Conservation (phyloP, 306 rosid genomes). For the Prunus salicina region DNA sequence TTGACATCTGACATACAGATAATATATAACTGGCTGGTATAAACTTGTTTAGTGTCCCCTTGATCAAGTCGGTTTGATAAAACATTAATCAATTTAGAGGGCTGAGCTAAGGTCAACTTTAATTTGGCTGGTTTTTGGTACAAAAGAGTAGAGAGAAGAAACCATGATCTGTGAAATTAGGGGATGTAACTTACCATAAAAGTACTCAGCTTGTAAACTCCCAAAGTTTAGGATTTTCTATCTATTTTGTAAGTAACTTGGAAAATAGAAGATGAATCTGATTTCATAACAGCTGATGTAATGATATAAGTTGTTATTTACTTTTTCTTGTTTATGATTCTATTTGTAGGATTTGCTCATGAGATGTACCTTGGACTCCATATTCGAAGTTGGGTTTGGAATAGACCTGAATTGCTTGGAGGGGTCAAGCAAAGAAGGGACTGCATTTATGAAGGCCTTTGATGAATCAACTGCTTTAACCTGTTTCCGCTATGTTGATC, state of each 20-base stretch:
- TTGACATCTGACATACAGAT: too few species aligned
- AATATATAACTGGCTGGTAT: too few species aligned
- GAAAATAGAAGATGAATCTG: too few species aligned
- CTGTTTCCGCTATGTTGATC: constrained; percentile 65
- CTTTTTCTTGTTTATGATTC: not conserved
- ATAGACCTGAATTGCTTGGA: constrained; percentile 72
- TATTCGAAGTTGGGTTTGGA: constrained; percentile 89
- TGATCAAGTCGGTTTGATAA: not conserved
- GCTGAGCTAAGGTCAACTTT: not conserved
- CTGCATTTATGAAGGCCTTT: constrained; percentile 65
- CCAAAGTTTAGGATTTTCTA: too few species aligned
- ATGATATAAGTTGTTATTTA: not conserved
- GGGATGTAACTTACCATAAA: too few species aligned
- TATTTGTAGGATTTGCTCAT: constrained; percentile 54
- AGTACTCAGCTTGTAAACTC: too few species aligned
- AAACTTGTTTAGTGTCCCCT: not conserved
- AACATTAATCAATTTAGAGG: not conserved
- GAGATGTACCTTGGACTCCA: constrained; percentile 72
- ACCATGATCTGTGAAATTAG: too few species aligned
- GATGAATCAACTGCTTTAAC: constrained; percentile 66
- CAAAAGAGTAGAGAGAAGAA: not conserved
- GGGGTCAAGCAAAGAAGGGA: constrained; percentile 55
- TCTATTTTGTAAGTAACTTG: too few species aligned
- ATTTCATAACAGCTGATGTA: too few species aligned
- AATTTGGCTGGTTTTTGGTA: not conserved